Evolutionary conservation across 805 yeast genomes (phyloP).

Genomic region (Jamesozyma hellenica): DNA sequence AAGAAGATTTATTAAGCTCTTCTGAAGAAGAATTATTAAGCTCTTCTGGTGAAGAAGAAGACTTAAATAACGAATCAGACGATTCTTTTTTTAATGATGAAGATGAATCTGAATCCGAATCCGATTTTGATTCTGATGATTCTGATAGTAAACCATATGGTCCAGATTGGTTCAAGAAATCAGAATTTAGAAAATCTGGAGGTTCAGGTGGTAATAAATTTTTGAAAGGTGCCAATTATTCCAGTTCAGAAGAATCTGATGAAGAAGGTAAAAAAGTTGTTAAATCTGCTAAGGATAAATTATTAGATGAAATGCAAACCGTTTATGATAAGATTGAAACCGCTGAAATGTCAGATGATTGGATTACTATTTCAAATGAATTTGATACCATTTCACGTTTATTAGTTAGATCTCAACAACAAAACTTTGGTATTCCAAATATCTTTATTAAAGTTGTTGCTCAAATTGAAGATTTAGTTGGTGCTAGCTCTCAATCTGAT

Average conservation of each 20-base stretch:
- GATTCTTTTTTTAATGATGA: constrained; percentile 31
- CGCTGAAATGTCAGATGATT: constrained; percentile 61
- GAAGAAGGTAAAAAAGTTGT: constrained; percentile 77
- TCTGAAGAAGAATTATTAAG: constrained; percentile 32
- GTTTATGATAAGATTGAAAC: constrained; percentile 58
- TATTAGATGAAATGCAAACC: constrained; percentile 73
- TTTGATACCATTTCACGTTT: constrained; percentile 69
- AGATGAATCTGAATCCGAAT: constrained; percentile 29
- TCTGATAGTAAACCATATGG: constrained; percentile 35
- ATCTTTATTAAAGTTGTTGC: constrained; percentile 59
- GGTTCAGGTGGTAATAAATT: constrained; percentile 26
- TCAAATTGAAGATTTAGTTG: constrained; percentile 61
- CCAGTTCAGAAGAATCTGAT: constrained; percentile 38
- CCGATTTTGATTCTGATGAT: constrained; percentile 30
- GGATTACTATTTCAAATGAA: constrained; percentile 65
- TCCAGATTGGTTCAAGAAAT: constrained; percentile 37
- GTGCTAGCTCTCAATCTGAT: constrained; percentile 42
- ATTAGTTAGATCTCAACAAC: constrained; percentile 63
- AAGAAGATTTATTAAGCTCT: constrained; percentile 35
- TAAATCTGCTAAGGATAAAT: constrained; percentile 86
- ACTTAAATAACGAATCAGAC: constrained; percentile 24
- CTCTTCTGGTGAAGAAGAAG: constrained; percentile 15
- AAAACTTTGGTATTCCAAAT: constrained; percentile 60
- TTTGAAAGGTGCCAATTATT: constrained; percentile 28
- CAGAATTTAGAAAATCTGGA: constrained; percentile 30